Conservation (phyloP, 345 rosid genomes). For the Abelmoschus esculentus region DNA sequence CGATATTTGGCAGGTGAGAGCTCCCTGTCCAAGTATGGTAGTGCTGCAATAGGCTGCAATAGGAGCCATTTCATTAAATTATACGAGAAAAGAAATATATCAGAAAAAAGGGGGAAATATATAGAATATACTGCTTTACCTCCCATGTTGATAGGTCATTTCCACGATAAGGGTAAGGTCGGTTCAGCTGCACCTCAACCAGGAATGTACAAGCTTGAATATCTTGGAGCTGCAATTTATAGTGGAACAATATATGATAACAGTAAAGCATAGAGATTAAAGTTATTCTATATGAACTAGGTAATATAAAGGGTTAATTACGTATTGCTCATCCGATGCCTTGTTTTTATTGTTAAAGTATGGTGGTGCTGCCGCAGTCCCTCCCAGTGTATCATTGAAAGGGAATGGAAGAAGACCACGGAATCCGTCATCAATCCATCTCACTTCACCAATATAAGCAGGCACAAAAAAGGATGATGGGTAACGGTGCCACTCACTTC, state of each 20-base stretch:
- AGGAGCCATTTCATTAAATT: background rate
- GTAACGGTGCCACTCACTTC: slow-evolving; percentile 98
- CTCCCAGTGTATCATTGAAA: slow-evolving; percentile 74
- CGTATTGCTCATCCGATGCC: slow-evolving; percentile 81
- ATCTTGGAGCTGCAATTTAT: slow-evolving; percentile 50
- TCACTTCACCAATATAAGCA: slow-evolving; percentile 51
- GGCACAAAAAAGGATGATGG: slow-evolving; percentile 94
- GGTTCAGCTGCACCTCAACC: slow-evolving; percentile 77
- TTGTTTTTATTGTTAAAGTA: slow-evolving; percentile 82
- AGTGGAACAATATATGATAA: background rate
- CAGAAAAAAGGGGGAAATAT: background rate
- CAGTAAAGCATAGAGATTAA: background rate
- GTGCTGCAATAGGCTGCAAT: slow-evolving; percentile 62
- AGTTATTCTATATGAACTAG: background rate
- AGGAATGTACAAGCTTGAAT: slow-evolving; percentile 68
- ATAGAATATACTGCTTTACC: slow-evolving; percentile 32
- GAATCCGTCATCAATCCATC: slow-evolving; percentile 96
- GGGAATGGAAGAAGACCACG: slow-evolving; percentile 91
- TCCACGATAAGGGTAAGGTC: slow-evolving; percentile 66
- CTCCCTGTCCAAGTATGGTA: slow-evolving; percentile 85
- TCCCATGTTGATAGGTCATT: slow-evolving; percentile 86
- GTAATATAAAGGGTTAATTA: slow-evolving; percentile 22
- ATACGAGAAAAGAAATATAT: background rate
- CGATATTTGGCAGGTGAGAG: slow-evolving; percentile 73
- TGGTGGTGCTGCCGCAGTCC: slow-evolving; percentile 81